A percentile compares a stretch with the other conserved stretches of the same genome.
Evolutionary conservation across 1,139 yeast species (phyloP).

Genomic region (Lodderomyces margitis): DNA sequence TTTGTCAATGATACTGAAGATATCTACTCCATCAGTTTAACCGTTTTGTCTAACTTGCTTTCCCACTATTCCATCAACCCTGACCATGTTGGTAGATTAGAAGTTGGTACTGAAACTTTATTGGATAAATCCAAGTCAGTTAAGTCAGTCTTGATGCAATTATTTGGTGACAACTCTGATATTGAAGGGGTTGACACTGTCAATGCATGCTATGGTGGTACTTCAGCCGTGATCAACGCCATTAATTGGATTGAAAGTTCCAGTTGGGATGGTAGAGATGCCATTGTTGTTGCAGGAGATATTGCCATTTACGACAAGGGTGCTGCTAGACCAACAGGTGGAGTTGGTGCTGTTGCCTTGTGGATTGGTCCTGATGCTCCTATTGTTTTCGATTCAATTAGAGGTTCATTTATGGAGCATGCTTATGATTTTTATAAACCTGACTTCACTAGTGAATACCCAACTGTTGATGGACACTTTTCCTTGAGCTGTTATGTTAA

Average conservation of each 20-base stretch:
- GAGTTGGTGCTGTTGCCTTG: slow-evolving; percentile 96
- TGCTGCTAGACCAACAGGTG: slow-evolving; percentile 99
- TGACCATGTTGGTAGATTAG: slow-evolving; percentile 83
- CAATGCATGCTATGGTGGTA: slow-evolving; percentile 99
- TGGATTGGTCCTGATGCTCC: slow-evolving; percentile 98
- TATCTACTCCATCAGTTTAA: slow-evolving; percentile 86
- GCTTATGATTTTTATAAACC: slow-evolving; percentile 99
- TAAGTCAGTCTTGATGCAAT: slow-evolving; percentile 93
- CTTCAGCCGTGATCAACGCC: slow-evolving; percentile 90
- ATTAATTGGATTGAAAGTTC: slow-evolving; percentile 96
- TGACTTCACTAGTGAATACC: slow-evolving; percentile 93
- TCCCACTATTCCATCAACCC: slow-evolving; percentile 82
- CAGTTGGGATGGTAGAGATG: slow-evolving; percentile 98
- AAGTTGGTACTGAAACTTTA: slow-evolving; percentile 97
- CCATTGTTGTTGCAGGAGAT: slow-evolving; percentile 96
- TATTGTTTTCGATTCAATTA: slow-evolving; percentile 79
- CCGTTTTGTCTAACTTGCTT: slow-evolving; percentile 75
- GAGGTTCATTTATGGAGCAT: slow-evolving; percentile 94
- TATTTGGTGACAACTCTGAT: slow-evolving; percentile 85
- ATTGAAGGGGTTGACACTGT: slow-evolving; percentile 95
- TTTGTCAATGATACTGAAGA: slow-evolving; percentile 98
- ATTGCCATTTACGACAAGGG: slow-evolving; percentile 97
- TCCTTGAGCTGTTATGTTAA: slow-evolving; percentile 91
- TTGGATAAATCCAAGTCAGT: slow-evolving; percentile 97
- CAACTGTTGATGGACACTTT: slow-evolving; percentile 96